Conservation (phyloP, 331 rosid genomes). For the Saraca asoca region DNA sequence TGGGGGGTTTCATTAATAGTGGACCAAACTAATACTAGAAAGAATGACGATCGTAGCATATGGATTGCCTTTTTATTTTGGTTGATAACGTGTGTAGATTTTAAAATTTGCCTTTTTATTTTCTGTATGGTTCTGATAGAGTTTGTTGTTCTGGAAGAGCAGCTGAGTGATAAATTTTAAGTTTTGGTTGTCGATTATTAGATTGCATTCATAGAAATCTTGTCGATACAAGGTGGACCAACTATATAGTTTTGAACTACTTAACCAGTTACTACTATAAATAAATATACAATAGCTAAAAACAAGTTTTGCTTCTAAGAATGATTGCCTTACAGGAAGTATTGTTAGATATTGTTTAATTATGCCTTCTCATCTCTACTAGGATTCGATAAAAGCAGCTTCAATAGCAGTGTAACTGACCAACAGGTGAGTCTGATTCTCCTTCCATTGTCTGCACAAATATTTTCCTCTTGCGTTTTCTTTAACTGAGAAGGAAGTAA, state of each 20-base stretch:
- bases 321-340: slow-evolving; percentile 84
- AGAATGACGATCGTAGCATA: no score
- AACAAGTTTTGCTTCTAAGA: slow-evolving; percentile 48
- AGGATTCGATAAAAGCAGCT: no score
- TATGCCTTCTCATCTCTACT: no score
- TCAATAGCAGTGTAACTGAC: no score
- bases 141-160: not conserved
- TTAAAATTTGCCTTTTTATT: slow-evolving; percentile 9
- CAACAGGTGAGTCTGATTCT: no score
- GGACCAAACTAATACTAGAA: no score
- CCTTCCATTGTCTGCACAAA: no score
- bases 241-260: not conserved
- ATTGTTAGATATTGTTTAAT: slow-evolving; percentile 98
- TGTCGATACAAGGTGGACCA: not conserved
- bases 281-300: slow-evolving; percentile 21
- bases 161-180: not conserved
- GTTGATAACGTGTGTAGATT: no score
- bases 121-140: not conserved
- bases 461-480: no score
- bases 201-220: not conserved
- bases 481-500: no score
- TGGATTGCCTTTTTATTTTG: no score
- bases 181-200: not conserved
- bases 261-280: slow-evolving; percentile 10
- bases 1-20: no score